Evolutionary conservation across 208 protist genomes (phyloP).

Genomic region (Blechomonas ayalai): DNA sequence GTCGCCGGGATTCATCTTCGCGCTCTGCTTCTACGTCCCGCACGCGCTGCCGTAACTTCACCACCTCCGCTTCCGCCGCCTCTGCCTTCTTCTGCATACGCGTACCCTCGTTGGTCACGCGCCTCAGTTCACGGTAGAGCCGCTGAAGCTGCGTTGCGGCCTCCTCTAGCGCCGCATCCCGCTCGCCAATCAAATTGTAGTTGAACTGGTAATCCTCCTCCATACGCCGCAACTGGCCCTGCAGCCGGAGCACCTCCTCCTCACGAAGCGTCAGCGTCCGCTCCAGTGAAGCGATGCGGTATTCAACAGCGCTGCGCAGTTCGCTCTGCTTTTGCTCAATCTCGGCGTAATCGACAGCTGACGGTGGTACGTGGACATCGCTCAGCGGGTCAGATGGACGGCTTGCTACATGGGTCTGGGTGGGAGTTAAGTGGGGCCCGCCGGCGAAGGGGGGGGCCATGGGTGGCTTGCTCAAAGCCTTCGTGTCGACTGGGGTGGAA

Average conservation of each 20-base stretch:
- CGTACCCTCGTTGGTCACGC: conserved; percentile 28
- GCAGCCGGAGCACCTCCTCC: conserved; percentile 48
- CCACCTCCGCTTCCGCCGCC: conserved; percentile 26
- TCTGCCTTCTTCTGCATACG: conserved; percentile 29
- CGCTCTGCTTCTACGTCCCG: conserved; percentile 53
- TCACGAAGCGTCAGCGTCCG: conserved; percentile 46
- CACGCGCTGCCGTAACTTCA: conserved; percentile 32
- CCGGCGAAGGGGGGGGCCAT: too few relatives aligned
- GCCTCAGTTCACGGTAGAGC: conserved; percentile 65
- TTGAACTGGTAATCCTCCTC: conserved; percentile 91
- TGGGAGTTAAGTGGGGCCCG: too few relatives aligned
- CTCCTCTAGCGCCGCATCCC: conserved; percentile 79
- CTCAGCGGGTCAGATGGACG: too few relatives aligned
- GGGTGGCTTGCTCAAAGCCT: too few relatives aligned
- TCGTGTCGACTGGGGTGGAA: too few relatives aligned
- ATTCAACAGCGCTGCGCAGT: conserved; percentile 65
- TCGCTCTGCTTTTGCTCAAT: conserved; percentile 85
- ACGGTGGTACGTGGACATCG: conserved; percentile 6
- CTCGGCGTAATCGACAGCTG: conserved; percentile 52
- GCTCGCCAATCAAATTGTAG: conserved; percentile 80
- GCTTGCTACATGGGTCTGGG: too few relatives aligned
- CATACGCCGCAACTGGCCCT: conserved; percentile 47
- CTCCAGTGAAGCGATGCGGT: conserved; percentile 65
- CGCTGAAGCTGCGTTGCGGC: conserved; percentile 68
- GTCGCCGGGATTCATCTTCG: conserved; percentile 23